Base-by-base conservation (phyloP, 2,329 filamentous ascomycete species). In the Colletotrichum horii region DNA sequence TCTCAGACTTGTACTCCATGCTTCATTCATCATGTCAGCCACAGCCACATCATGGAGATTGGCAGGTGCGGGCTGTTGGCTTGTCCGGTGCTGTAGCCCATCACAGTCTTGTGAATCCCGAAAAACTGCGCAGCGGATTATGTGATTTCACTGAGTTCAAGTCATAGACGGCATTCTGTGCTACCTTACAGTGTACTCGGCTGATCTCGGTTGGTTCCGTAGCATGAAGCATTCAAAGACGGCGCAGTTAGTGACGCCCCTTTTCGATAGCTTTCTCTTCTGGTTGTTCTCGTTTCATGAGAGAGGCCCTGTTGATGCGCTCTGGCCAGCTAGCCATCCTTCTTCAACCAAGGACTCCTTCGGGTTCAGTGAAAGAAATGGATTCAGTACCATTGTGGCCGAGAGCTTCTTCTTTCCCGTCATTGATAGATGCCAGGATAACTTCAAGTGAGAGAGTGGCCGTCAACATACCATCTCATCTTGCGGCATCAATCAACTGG, bases 201-300 rank as follows among this genome's bases (percentile, higher is more conserved):
- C 1, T 48, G n/a, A 48, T 22, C n/a, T n/a, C 6, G 14, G 0
- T 0, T 48, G n/a, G 0, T 22, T 14, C n/a, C 0, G 43, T n/a
- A 48, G 43, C 43, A 12, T 48, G 11, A 48, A 48, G 19, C 43
- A 48, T 48, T 48, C n/a, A 48, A 48, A 22, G 9, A 48, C 11
- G 2, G 43, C 6, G 43, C n/a, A 48, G n/a, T 14, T 14, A 48
- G n/a, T 8, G 11, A 48, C 11, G 43, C 43, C 2, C 2, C 6
- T 14, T 48, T 48, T 22, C n/a, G n/a, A 48, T 8, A 12, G n/a
- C 43, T 8, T 12, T 32, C 30, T 32, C 30, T 32, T 32, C 30
- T 9, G 30, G 7, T 32, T 12, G 30, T 32, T 32, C 30, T 32
- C 30, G 11, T 11, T 9, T 32, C 30, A 32, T 9, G 30, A 12